These are phyloP conservation scores for Nicotiana undulata DNA, from an alignment of 257 asterid genomes.

Conservation along the genomic window DNA sequence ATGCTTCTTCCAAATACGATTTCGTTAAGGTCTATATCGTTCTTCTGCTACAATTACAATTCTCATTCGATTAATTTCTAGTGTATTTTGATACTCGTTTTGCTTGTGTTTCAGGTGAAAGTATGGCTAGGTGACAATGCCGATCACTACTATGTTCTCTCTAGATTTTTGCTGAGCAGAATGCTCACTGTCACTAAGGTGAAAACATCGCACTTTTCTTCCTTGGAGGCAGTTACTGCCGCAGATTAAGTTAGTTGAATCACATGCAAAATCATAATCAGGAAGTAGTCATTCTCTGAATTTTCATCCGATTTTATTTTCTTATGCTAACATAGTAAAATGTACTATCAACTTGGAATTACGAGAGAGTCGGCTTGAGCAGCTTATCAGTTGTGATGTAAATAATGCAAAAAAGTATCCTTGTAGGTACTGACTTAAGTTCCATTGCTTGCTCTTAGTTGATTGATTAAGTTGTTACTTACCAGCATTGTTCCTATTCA, in stretches of 20 bases:
- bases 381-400: neutral
- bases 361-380: neutral
- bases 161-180: conserved; percentile 95
- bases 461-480: neutral
- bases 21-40: conserved; percentile 72
- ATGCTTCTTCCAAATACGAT: conserved; percentile 92
- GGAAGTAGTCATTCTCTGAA: neutral
- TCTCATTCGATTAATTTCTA: neutral
- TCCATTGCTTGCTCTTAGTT: neutral
- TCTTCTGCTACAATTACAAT: neutral
- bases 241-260: neutral
- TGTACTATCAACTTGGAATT: neutral
- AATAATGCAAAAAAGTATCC: neutral
- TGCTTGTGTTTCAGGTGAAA: conserved; percentile 51
- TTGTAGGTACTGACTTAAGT: neutral
- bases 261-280: neutral
- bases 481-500: neutral
- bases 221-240: neutral
- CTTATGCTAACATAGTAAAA: neutral
- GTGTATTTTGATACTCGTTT: neutral
- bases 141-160: conserved; percentile 94
- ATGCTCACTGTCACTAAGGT: conserved; percentile 97
- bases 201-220: neutral
- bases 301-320: neutral
- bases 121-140: conserved; percentile 99